Evolutionary conservation across 345 rosid species (phyloP), one percentile per base, ranked within the genome.

Genomic region (Xanthoceras sorbifolium): DNA sequence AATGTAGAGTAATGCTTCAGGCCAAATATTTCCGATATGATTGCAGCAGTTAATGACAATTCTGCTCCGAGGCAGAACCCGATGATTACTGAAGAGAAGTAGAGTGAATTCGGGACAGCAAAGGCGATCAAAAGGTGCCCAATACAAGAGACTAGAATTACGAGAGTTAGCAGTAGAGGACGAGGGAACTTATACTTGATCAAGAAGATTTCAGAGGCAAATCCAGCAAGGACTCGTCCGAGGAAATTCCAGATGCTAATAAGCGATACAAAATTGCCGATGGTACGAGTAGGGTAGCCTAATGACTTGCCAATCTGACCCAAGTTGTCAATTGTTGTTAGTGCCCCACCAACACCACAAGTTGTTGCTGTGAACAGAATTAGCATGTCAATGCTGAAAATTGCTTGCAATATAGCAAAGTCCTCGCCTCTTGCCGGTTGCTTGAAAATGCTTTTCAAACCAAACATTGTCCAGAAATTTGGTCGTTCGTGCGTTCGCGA

Each of bases 181-280:
- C 87, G 79, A 18, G 87, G 91, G 64, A 85, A 79, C 55, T 79
- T 86, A 76, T 85, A 83, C 64, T 82, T 88, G 59, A 64, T 79
- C 78, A 79, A 72, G 48, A 86, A 80, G 68, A 82, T 79, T 79
- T 88, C 92, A 0, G 87, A 88, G 54, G 75, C 81, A 0, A 85
- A 86, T 31, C 90, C 87, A 1, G 92, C 67, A 14, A 81, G 82
- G 3, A 84, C 81, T 59, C 92, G 87, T 22, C 92, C 92, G 23
- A 82, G 82, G 83, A 81, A 88, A 31, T 85, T 88, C 92, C 90
- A 86, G 73, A 86, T 85, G 77, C 92, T 88, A 14, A 88, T 85
- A 4, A 88, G 85, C 11, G 92, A 86, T 23, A 88, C 79, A 59
- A 88, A 88, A 8, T 88, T 85, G 68, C 85, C 74, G 26, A 79